Evolutionary conservation across 176 grass and related monocot species (phyloP), one percentile per base, ranked within the genome.

Genomic region (Phoenix dactylifera): DNA sequence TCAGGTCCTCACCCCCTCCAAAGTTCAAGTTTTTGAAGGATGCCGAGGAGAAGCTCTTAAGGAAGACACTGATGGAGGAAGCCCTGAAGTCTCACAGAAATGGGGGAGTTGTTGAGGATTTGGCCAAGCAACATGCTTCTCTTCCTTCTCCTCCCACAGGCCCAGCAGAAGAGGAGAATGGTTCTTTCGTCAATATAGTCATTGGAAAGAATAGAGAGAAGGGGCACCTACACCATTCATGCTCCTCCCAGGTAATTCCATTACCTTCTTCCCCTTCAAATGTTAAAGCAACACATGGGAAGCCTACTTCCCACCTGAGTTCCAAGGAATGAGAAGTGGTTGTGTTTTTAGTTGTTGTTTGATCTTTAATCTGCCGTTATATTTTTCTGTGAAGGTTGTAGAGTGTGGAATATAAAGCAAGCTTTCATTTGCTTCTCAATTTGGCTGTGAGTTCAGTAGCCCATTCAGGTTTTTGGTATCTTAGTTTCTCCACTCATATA

Each of bases 1-100:
- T 9, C 52, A 16, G 25, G 25, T 54, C 54, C 25, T 87, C 89
- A 29, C 89, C 89, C 24, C 85, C 89, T 55, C 89, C 89, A 3
- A 95, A 89, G 74, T 77, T 95, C 66, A 77, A 95, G 79, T 95
- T 95, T 67, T 56, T 95, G n/a, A 75, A 78, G 65, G 89, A 95
- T 48, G 89, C 89, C 1, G 89, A 95, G 79, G 82, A 95, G 76
- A 95, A 95, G 89, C 73, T 89, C 44, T 88, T 89, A 58, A 80
- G 76, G 58, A 76, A 72, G 17, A 82, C 78, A 10, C 66, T 89
- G 25, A 68, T 77, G 26, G 85, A 95, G 48, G 78, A 77, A 39
- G 79, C 81, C 7, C 75, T 72, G 72, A 72, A 56, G 18, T 77
- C 70, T 65, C 65, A 71, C 65, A 49, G 74, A 17, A 7, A 32